Base-by-base conservation (phyloP, 2,329 filamentous ascomycete genomes). In the Periconia macrospinosa region DNA sequence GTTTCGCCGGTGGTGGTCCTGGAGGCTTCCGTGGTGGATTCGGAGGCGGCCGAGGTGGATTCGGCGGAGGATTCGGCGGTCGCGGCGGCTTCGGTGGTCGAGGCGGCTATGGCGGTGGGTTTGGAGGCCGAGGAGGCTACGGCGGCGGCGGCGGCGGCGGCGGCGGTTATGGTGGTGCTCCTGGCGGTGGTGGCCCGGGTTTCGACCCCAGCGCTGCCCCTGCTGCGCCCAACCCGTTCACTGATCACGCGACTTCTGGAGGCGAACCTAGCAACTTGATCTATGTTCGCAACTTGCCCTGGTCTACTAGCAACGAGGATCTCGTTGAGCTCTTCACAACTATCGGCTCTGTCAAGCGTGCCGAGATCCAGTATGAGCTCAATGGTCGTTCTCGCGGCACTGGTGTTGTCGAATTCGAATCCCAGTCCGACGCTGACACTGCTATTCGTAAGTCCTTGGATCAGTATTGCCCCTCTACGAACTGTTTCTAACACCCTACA, bases 221-320 rank as follows among this genome's bases (percentile, higher is more conserved):
- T 30, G 79, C 81, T 30, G 83, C 85, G 17, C 89, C 93, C 0
- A 97, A 97, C 75, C 85, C 92, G 0, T 97, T 97, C 79, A 97
- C 93, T 47, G 94, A 97, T 74, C 91, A 86, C 70, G 93, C 92
- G 54, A 93, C 91, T 18, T 85, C 90, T 55, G 92, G 92, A 48
- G 91, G 89, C 50, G 94, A 97, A 41, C 86, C 87, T 62, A 87
- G 87, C 74, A 85, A 91, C 67, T 86, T 82, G 49, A 99, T 99
- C 74, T 97, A 96, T 70, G 94, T 97, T 61, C 92, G 93, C 79
- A 99, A 99, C 73, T 85, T 99, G 59, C 94, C 94, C 13, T 99
- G 94, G 94, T 97, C 94, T 27, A 99, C 94, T 15, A 97, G 92
- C 80, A 97, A 99, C 71, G 94, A 99, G 59, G 94, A 99, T 75